These are phyloP conservation scores for Senna siamea DNA, from an alignment of 306 rosid genomes.

Conservation along the genomic window DNA sequence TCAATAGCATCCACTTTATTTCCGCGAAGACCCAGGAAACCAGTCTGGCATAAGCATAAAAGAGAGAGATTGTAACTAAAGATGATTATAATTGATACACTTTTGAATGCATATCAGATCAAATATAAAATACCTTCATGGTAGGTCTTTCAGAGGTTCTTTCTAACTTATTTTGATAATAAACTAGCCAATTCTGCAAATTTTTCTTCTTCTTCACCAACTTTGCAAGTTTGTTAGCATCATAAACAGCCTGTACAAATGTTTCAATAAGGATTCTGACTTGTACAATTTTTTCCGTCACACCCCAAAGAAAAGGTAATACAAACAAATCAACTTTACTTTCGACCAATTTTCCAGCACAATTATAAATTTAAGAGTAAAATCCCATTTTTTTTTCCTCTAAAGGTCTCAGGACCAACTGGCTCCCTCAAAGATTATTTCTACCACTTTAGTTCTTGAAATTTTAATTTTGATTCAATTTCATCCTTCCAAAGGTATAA, in stretches of 20 bases:
- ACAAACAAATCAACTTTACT: neutral
- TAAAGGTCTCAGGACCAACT: too few relatives aligned
- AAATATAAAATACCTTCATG: conserved; percentile 62
- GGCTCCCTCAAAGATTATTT: too few relatives aligned
- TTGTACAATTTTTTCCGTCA: conserved; percentile 16
- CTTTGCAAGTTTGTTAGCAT: conserved; percentile 81
- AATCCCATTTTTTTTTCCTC: too few relatives aligned
- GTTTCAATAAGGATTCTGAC: conserved; percentile 25
- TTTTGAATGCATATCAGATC: conserved; percentile 16
- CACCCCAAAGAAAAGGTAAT: neutral
- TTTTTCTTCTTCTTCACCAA: conserved; percentile 86
- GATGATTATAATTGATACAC: conserved; percentile 8
- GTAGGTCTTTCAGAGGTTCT: conserved; percentile 67
- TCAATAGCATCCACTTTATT: conserved; percentile 77
- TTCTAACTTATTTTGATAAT: conserved; percentile 69
- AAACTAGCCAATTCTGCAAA: conserved; percentile 83
- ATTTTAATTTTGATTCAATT: neutral
- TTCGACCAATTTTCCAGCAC: too few relatives aligned
- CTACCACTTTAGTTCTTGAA: neutral
- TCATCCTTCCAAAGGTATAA: neutral
- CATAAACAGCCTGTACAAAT: conserved; percentile 69
- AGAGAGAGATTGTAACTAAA: conserved; percentile 26
- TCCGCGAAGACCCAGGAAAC: conserved; percentile 88
- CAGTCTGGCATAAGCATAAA: conserved; percentile 63
- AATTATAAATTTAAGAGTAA: too few relatives aligned